Percentiles rank a stretch among this genome's conserved stretches.
Evolutionary conservation across 176 grass and related monocot species (phyloP).

Genomic region (Avena insularis): DNA sequence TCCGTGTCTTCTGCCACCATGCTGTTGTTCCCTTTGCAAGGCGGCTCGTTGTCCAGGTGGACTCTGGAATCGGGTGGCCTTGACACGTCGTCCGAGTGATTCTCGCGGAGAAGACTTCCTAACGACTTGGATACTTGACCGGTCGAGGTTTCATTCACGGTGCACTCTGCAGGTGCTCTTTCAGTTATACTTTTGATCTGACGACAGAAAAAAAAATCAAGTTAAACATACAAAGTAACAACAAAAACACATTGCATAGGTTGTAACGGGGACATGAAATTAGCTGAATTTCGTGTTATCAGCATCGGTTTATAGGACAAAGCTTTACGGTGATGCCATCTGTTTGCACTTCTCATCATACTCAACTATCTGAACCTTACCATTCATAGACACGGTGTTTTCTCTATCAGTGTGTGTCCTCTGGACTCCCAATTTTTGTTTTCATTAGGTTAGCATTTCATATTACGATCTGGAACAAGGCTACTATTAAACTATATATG

Average conservation of each 20-base stretch:
- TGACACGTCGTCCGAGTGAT: conserved; percentile 29
- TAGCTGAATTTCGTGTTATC: conserved; percentile 13
- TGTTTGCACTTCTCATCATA: not conserved
- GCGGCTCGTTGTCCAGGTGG: conserved; percentile 2
- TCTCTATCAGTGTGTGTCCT: not conserved
- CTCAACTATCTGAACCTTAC: not conserved
- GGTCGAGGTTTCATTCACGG: not conserved
- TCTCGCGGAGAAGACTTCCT: conserved; percentile 34
- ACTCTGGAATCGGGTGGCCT: conserved; percentile 44
- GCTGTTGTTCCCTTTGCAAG: conserved; percentile 44
- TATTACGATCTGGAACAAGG: not conserved
- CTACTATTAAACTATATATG: not conserved
- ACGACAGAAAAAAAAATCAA: not conserved
- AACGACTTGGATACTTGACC: conserved; percentile 39
- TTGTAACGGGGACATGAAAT: not conserved
- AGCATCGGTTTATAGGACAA: not conserved
- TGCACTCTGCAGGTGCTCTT: conserved; percentile 45
- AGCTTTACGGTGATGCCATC: not conserved
- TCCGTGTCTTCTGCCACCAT: conserved; percentile 43
- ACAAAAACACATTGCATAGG: not conserved
- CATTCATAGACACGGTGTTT: not conserved
- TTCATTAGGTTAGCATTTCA: conserved; percentile 29
- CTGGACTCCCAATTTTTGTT: not conserved
- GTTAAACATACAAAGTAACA: not conserved
- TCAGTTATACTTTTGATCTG: conserved; percentile 66